Evolutionary conservation across 23 red algal genomes (phyloP).

Genomic region (Chondrus crispus): DNA sequence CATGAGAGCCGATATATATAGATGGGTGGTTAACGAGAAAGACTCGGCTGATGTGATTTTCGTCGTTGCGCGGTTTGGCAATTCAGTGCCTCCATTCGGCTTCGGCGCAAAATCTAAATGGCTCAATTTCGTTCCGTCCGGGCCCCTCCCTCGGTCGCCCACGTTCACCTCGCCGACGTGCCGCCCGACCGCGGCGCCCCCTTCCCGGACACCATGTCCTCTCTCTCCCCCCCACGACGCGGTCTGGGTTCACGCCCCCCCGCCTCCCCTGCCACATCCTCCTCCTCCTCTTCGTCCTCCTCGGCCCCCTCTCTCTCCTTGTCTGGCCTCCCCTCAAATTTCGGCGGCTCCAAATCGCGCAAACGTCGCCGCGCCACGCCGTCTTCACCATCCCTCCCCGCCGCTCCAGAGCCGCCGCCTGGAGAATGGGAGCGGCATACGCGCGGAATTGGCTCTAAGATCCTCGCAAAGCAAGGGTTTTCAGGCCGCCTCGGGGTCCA

Average conservation of each 20-base stretch:
- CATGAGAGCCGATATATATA: too few species aligned
- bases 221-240: not conserved
- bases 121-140: too few species aligned
- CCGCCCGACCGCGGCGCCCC: not conserved
- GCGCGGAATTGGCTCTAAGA: conserved; percentile 58
- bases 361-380: not conserved
- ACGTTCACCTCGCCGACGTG: not conserved
- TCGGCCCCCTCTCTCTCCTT: not conserved
- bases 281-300: not conserved
- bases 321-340: not conserved
- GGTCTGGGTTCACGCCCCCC: not conserved
- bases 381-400: too few species aligned
- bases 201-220: not conserved
- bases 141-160: not conserved
- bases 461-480: conserved; percentile 71
- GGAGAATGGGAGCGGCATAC: conserved; percentile 76
- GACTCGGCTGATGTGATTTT: too few species aligned
- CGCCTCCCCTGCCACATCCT: not conserved
- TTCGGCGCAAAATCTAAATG: too few species aligned
- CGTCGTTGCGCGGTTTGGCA: too few species aligned
- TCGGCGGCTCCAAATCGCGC: not conserved
- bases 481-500: conserved; percentile 46
- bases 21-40: too few species aligned
- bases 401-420: not conserved
- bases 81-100: too few species aligned